phyloP scores from a whole-genome alignment of 2,329 filamentous ascomycete genomes.

The Exophiala mesophila region DNA sequence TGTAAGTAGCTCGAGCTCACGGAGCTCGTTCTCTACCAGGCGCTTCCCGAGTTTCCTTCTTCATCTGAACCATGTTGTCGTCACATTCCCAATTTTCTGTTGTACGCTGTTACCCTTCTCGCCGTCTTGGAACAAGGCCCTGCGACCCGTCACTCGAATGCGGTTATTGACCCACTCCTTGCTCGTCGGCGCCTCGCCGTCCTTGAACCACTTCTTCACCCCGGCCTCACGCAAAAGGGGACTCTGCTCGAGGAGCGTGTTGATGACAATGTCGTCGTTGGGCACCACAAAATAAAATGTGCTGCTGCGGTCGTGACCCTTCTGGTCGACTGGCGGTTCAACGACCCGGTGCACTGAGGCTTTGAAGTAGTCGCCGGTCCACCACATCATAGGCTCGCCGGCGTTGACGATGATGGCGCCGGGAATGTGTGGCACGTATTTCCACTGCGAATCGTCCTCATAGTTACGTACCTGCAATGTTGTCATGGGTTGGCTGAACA shows the following conservation, averaged over 20 bases:
- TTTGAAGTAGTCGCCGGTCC: slow-evolving; percentile 43
- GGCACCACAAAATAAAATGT: slow-evolving; percentile 27
- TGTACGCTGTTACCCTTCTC: neutral
- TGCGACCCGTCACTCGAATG: slow-evolving; percentile 8
- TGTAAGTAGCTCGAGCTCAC: too few species aligned
- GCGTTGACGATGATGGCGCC: slow-evolving; percentile 51
- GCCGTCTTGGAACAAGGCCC: neutral
- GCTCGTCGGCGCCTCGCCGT: slow-evolving; percentile 6
- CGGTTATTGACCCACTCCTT: slow-evolving; percentile 8
- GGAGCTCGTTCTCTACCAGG: too few species aligned
- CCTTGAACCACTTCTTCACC: slow-evolving; percentile 1
- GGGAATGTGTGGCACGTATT: slow-evolving; percentile 47
- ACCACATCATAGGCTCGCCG: slow-evolving; percentile 45
- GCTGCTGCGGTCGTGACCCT: slow-evolving; percentile 9
- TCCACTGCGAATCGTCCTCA: slow-evolving; percentile 45
- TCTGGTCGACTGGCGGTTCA: slow-evolving; percentile 8
- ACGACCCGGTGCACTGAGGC: slow-evolving; percentile 12
- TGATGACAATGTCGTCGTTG: slow-evolving; percentile 39
- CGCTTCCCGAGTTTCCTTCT: neutral
- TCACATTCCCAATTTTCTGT: slow-evolving; percentile 6
- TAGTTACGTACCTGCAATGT: slow-evolving; percentile 51
- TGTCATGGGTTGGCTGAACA: slow-evolving; percentile 56
- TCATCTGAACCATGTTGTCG: slow-evolving; percentile 6
- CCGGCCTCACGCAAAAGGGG: slow-evolving; percentile 4
- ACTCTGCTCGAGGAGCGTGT: slow-evolving; percentile 11